Evolutionary conservation across 1,284 basidiomycete genomes (phyloP), one percentile per base, ranked within the genome.

Genomic region (Austroboletus novae-zelandiae): DNA sequence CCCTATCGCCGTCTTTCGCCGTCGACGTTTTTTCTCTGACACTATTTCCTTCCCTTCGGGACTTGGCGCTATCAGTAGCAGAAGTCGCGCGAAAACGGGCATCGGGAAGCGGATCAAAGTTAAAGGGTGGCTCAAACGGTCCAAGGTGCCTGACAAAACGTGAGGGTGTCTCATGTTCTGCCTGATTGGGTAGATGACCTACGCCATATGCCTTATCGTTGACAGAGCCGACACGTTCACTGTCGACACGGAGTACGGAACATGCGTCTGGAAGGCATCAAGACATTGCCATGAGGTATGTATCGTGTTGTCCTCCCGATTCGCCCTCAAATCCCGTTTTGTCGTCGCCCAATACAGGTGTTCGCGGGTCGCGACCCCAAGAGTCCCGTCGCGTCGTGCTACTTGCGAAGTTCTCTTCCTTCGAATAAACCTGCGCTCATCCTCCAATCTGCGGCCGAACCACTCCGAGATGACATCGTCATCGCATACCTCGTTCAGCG

Each of bases 401-500:
- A 56, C 36, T 52, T 65, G 31, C 44, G 61, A 10, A 40, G 20
- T 6, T 44, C 50, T 3, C 45, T 47, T 29, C 31, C 49, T 2
- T 15, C 17, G 0, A 32, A 20, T 10, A 50, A 53, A 29, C 67
- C 64, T 0, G 62, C 61, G 2, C 47, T 66, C 31, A 11, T 63
- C 18, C 40, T 69, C n/a, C 53, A 66, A 20, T 47, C 53, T 3
- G 23, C 40, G 13, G 61, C 56, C 2, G 64, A 66, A 45, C 61
- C 57, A 5, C 45, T 66, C 15, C 53, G 64, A 17, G 67, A 66
- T 15, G 67, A 67, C 5, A 55, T 69, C 30, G 47, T 65, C 15
- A 50, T 68, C 15, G 57, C 56, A 11, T 66, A 69, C 46, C 40
- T 67, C 25, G 36, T 66, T 14, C 67, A 67, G 27, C 62, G 55